Percentiles rank a stretch among this genome's conserved stretches.
phyloP scores from a whole-genome alignment of 2,329 filamentous ascomycete species.

The Xylariomycetidae sp. region DNA sequence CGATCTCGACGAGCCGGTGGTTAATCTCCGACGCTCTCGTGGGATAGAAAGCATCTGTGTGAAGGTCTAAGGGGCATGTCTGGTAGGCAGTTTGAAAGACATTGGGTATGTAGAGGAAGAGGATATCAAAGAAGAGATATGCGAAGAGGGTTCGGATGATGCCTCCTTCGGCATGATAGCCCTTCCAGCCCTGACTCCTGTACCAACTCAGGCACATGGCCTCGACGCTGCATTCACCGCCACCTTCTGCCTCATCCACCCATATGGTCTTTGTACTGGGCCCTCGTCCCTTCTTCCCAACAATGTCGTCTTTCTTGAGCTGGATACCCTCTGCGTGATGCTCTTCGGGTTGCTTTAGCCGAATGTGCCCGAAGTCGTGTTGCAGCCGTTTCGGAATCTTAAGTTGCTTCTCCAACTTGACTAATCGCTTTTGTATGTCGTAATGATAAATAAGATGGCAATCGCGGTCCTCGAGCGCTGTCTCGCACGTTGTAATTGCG shows the following conservation, averaged over 20 bases:
- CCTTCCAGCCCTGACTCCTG: conserved; percentile 79
- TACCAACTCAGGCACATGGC: conserved; percentile 90
- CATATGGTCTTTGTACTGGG: conserved; percentile 72
- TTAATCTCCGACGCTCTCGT: conserved; percentile 86
- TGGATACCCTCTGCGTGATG: conserved; percentile 72
- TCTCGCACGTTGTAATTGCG: conserved; percentile 75
- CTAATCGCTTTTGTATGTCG: conserved; percentile 88
- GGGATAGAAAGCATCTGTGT: conserved; percentile 88
- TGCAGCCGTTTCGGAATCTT: conserved; percentile 79
- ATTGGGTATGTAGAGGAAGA: conserved; percentile 91
- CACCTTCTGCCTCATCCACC: conserved; percentile 68
- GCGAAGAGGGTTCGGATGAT: conserved; percentile 87
- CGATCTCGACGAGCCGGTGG: conserved; percentile 75
- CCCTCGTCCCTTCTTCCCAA: conserved; percentile 32
- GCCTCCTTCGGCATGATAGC: conserved; percentile 87
- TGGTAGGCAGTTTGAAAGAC: conserved; percentile 96
- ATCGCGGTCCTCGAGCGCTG: conserved; percentile 76
- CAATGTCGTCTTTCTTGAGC: conserved; percentile 54
- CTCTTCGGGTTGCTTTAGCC: conserved; percentile 68
- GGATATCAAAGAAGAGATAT: conserved; percentile 86
- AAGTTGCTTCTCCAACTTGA: conserved; percentile 79
- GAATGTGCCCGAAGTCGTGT: conserved; percentile 87
- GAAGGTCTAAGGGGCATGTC: conserved; percentile 85
- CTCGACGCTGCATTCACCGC: conserved; percentile 79
- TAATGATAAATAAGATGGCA: conserved; percentile 93